Evolutionary conservation across 2,329 filamentous ascomycete genomes (phyloP), one percentile per base, ranked within the genome.

Genomic region (Exserohilum rostratum): DNA sequence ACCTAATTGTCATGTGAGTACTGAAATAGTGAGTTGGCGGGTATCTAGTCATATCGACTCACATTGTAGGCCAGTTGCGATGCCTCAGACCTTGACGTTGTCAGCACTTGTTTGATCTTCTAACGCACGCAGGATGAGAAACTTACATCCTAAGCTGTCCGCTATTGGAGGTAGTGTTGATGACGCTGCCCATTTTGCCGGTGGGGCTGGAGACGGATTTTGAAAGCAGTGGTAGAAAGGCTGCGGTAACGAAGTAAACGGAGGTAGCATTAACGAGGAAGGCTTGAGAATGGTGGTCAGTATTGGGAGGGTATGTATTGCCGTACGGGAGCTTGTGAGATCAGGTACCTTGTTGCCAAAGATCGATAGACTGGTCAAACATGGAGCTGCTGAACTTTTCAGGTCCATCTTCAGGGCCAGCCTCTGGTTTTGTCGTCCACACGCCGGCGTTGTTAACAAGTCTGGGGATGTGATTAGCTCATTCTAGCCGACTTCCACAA

Each of bases 311-410:
- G 18, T 18, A 27, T 20, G 20, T 25, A 15, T 18, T 11, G 33
- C 11, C 22, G 25, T 40, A 27, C 11, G 6, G 20, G 20, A 40
- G 20, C 12, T 40, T 6, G 20, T 13, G 38, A 7, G 11, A 27
- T 9, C 11, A 40, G 12, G 20, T 40, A 40, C 38, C 38, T 40
- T 40, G 38, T 12, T 40, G 38, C 38, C 38, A 40, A n/a, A 40
- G 38, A 40, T 40, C 38, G 27, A 40, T 40, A 27, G 38, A 40
- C 38, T 40, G 38, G 18, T 40, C 38, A 17, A 40, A 40, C 38
- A 40, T 40, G 38, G 38, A 40, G 38, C n/a, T 40, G 12, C 38
- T 20, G 3, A 40, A 40, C 10, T 40, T 40, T 7, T 40, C 38
- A 15, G 38, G 38, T 25, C 38, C 38, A 17, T 40, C 38, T 11